These are phyloP conservation scores for Castanospermum australe DNA, from an alignment of 306 rosid species.

Conservation along the genomic window DNA sequence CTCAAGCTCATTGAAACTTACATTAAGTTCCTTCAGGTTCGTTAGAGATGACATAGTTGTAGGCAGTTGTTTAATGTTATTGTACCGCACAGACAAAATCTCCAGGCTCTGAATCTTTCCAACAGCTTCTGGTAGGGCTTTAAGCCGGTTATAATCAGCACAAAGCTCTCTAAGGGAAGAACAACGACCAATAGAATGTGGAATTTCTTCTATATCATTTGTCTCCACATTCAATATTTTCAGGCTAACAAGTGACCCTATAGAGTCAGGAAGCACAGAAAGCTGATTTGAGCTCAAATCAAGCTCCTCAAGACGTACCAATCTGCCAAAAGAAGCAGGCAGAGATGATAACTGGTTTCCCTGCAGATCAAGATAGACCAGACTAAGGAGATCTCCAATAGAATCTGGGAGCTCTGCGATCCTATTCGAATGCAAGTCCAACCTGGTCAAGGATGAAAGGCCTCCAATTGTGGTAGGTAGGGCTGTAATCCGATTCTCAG, in stretches of 20 bases:
- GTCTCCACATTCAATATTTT: conserved; percentile 59
- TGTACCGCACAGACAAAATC: conserved; percentile 65
- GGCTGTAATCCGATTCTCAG: conserved; percentile 53
- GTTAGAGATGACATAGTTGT: conserved; percentile 63
- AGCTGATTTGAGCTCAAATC: conserved; percentile 66
- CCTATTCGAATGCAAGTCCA: conserved; percentile 61
- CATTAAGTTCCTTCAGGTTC: conserved; percentile 64
- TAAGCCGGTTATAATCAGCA: conserved; percentile 66
- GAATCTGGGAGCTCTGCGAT: conserved; percentile 48
- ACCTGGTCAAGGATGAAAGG: conserved; percentile 50
- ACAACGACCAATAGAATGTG: conserved; percentile 63
- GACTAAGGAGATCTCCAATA: conserved; percentile 57
- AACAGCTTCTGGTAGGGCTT: conserved; percentile 77
- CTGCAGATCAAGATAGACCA: conserved; percentile 50
- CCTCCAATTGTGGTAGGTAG: conserved; percentile 64
- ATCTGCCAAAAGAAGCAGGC: conserved; percentile 62
- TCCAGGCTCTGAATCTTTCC: conserved; percentile 64
- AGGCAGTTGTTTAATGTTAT: conserved; percentile 63
- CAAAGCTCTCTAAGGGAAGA: conserved; percentile 53
- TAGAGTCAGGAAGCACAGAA: conserved; percentile 51
- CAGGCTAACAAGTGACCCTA: conserved; percentile 59
- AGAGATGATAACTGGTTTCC: conserved; percentile 51
- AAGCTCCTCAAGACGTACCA: conserved; percentile 59
- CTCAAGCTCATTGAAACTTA: conserved; percentile 75
- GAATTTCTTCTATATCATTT: conserved; percentile 67